phyloP scores from a whole-genome alignment of 768 basidiomycete species.

The Podaxis rugospora region DNA sequence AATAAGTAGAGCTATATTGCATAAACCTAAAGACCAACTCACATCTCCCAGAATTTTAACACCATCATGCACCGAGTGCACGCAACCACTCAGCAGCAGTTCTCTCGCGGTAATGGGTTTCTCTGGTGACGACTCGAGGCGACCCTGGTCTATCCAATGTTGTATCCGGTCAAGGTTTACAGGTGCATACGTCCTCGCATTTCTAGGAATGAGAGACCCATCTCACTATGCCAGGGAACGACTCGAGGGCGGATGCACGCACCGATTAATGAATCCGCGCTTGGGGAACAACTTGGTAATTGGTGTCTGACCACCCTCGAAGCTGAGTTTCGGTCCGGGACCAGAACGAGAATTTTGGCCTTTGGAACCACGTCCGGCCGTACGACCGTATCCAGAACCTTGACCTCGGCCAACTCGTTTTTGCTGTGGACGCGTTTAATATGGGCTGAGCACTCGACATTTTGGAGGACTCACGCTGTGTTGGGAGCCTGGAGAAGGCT shows the following conservation, averaged over 20 bases:
- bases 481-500: constrained; percentile 64
- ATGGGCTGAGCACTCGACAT: not conserved
- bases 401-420: constrained; percentile 94
- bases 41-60: constrained; percentile 89
- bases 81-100: constrained; percentile 78
- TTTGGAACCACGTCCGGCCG: constrained; percentile 91
- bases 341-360: constrained; percentile 94
- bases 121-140: constrained; percentile 71
- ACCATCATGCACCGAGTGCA: constrained; percentile 87
- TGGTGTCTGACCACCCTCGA: constrained; percentile 97
- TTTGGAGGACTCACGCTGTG: constrained; percentile 44
- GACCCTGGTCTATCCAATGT: constrained; percentile 84
- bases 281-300: constrained; percentile 90
- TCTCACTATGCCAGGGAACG: not conserved
- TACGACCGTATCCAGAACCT: constrained; percentile 87
- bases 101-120: constrained; percentile 87
- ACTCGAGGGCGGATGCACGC: constrained; percentile 24
- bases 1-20: not conserved
- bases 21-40: constrained; percentile 25
- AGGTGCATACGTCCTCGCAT: constrained; percentile 70
- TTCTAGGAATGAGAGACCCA: constrained; percentile 37
- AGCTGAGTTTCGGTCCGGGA: constrained; percentile 76
- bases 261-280: constrained; percentile 92
- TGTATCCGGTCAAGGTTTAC: constrained; percentile 88
- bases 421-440: constrained; percentile 46